Percentiles rank a stretch among this genome's conserved stretches.
phyloP scores from a whole-genome alignment of 163 green algal genomes.

The Trebouxia gelatinosa region DNA sequence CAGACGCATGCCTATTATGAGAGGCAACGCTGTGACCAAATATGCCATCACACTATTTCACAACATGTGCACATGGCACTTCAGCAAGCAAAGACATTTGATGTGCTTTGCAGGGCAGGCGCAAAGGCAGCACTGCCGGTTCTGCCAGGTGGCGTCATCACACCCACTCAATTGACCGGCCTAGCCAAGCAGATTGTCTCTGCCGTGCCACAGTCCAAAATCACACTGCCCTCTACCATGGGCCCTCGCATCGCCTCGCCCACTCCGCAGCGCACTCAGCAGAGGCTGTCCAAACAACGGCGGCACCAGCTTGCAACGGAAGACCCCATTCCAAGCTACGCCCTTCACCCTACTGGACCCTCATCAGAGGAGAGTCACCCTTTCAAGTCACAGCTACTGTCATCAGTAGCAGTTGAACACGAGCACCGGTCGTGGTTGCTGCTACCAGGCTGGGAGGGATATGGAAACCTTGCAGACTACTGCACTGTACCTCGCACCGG shows the following conservation, averaged over 20 bases:
- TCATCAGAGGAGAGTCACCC: not conserved
- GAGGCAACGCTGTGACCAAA: too few relatives aligned
- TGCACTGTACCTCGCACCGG: not conserved
- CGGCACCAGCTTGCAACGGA: not conserved
- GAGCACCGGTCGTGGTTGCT: not conserved
- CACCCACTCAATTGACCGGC: not conserved
- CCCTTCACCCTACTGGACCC: not conserved
- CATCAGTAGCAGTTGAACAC: not conserved
- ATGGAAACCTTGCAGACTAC: constrained; percentile 5
- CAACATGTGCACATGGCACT: not conserved
- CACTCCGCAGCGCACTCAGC: not conserved
- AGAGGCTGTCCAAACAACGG: not conserved
- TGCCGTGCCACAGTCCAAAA: not conserved
- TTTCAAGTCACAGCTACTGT: constrained; percentile 19
- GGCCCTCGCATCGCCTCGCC: not conserved
- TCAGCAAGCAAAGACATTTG: not conserved
- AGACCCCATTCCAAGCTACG: not conserved
- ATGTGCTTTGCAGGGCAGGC: constrained; percentile 8
- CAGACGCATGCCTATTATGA: not conserved
- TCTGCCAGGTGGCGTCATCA: constrained; percentile 9
- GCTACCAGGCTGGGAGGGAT: constrained; percentile 8
- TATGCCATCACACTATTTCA: not conserved
- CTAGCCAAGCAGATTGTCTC: constrained; percentile 17
- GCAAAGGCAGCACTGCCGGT: not conserved
- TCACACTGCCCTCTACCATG: not conserved